These are phyloP conservation scores for Paxillus ammoniavirescens DNA, from an alignment of 768 basidiomycete genomes.

Conservation along the genomic window DNA sequence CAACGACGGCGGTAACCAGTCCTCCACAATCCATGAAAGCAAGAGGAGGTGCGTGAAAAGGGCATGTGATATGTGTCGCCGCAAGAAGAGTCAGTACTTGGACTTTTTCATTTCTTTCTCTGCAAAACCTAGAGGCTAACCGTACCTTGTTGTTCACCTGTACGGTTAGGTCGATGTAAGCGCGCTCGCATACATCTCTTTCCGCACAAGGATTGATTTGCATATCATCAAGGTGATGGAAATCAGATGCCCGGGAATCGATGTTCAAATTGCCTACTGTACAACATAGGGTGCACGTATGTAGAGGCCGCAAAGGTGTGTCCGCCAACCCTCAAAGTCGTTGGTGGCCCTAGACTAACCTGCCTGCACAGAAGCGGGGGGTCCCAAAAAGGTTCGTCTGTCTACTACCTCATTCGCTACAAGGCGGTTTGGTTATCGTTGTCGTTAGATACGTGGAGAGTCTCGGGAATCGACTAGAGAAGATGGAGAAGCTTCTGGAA, in stretches of 20 bases:
- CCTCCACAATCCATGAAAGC: slow-evolving; percentile 30
- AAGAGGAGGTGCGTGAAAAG: slow-evolving; percentile 76
- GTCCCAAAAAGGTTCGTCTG: slow-evolving; percentile 33
- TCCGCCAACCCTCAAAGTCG: not conserved
- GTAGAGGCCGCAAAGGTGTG: slow-evolving; percentile 52
- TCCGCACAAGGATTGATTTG: not conserved
- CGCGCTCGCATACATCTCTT: not conserved
- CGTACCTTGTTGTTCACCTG: not conserved
- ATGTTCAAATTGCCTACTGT: slow-evolving; percentile 56
- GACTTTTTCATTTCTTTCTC: too few species aligned
- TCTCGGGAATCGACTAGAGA: slow-evolving; percentile 59
- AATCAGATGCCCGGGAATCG: slow-evolving; percentile 51
- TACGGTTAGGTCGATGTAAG: slow-evolving; percentile 23
- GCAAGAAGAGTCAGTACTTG: slow-evolving; percentile 69
- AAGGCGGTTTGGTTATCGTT: not conserved
- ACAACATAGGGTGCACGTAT: slow-evolving; percentile 53
- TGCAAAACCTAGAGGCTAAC: not conserved
- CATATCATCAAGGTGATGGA: slow-evolving; percentile 50
- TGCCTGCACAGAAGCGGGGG: slow-evolving; percentile 36
- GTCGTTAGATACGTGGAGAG: slow-evolving; percentile 54
- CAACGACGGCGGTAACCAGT: slow-evolving; percentile 41
- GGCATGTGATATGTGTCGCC: slow-evolving; percentile 79
- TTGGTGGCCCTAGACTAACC: not conserved
- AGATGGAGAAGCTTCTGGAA: slow-evolving; percentile 59
- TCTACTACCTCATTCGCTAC: not conserved